Percentiles rank a stretch among this genome's conserved stretches.
Conservation (phyloP, 1,139 yeast species). For the Saccharomyces uvarum region DNA sequence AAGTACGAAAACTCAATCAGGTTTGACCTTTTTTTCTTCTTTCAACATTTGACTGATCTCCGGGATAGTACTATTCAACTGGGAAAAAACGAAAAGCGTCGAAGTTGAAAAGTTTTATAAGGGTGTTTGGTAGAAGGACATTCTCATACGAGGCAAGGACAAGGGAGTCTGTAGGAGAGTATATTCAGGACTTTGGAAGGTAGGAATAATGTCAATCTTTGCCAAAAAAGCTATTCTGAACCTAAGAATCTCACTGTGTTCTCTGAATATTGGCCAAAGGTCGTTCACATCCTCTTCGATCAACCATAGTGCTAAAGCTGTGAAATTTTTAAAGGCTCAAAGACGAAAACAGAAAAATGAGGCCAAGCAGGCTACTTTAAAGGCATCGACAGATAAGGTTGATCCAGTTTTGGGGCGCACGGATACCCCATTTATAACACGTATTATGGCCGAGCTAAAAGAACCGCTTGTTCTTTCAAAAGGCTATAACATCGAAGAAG, state of each 20-base stretch:
- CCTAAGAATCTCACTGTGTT: background rate
- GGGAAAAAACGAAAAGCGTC: background rate
- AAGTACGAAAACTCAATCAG: background rate
- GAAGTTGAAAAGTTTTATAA: background rate
- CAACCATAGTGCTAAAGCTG: conserved; percentile 24
- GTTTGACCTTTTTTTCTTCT: background rate
- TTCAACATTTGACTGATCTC: background rate
- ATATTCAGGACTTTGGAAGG: background rate
- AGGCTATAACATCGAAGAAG: conserved; percentile 54
- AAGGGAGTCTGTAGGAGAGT: background rate
- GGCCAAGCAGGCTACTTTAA: conserved; percentile 29
- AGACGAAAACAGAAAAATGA: conserved; percentile 34
- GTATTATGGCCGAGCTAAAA: conserved; percentile 57
- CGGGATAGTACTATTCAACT: background rate
- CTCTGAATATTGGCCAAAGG: background rate
- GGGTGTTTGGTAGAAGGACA: background rate
- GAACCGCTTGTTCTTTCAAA: conserved; percentile 55
- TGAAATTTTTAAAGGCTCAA: conserved; percentile 30
- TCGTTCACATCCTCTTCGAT: conserved; percentile 1
- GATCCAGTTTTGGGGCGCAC: conserved; percentile 80
- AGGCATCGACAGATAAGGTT: conserved; percentile 32
- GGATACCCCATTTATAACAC: conserved; percentile 57
- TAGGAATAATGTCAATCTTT: background rate
- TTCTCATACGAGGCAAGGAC: background rate
- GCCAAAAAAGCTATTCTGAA: background rate